Conservation (phyloP, 768 basidiomycete genomes). For the Pulveroboletus sp. region DNA sequence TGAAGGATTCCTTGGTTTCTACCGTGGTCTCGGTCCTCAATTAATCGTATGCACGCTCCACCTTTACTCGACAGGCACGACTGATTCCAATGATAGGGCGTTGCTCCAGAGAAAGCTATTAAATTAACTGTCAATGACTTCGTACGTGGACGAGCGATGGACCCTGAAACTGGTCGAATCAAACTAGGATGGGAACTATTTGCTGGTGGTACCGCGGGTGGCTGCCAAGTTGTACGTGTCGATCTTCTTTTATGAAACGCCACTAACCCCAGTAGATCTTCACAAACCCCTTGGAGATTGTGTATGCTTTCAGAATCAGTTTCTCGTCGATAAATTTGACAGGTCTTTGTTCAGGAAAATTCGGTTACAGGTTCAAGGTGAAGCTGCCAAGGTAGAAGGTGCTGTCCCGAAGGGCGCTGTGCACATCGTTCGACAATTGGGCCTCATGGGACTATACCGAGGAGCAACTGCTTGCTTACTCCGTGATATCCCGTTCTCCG, state of each 20-base stretch:
- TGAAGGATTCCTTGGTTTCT: conserved; percentile 94
- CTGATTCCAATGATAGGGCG: conserved; percentile 53
- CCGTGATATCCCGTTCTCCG: conserved; percentile 96
- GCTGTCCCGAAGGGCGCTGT: conserved; percentile 78
- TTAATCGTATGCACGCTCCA: conserved; percentile 59
- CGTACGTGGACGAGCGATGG: conserved; percentile 76
- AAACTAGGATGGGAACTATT: conserved; percentile 84
- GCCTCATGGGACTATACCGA: conserved; percentile 88
- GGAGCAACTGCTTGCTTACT: conserved; percentile 91
- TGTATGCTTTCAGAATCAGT: conserved; percentile 49
- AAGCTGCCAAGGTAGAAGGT: conserved; percentile 84
- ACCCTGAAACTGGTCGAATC: conserved; percentile 95
- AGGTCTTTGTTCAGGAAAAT: conserved; percentile 61
- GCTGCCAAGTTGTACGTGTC: conserved; percentile 89
- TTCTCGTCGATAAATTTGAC: background rate
- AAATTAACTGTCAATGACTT: conserved; percentile 96
- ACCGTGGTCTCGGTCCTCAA: conserved; percentile 93
- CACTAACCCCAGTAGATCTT: conserved; percentile 60
- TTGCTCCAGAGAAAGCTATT: conserved; percentile 96
- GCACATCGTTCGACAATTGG: conserved; percentile 91
- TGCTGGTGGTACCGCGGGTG: conserved; percentile 92
- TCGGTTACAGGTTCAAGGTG: conserved; percentile 91
- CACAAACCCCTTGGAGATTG: conserved; percentile 95
- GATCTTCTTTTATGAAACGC: conserved; percentile 3
- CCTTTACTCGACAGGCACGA: background rate